Conservation (phyloP, 148 eudicot genomes). For the Beta vulgaris region DNA sequence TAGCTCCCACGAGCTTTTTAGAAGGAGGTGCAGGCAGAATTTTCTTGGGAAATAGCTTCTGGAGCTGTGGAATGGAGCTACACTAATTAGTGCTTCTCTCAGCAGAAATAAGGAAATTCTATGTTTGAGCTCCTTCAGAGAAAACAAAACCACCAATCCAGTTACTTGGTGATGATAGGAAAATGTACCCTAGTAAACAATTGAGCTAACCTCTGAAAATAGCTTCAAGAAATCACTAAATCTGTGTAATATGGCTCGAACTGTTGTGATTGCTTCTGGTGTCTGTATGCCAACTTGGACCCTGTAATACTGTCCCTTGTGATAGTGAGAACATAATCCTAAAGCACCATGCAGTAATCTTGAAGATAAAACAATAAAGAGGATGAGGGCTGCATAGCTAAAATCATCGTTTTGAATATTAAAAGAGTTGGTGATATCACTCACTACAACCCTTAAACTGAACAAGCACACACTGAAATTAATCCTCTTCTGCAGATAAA, state of each 20-base stretch:
- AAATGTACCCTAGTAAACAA: background rate
- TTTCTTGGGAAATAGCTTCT: conserved; percentile 60
- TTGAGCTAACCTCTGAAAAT: conserved; percentile 61
- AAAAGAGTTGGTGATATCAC: conserved; percentile 5
- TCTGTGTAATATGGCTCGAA: conserved; percentile 67
- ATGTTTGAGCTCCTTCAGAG: conserved; percentile 31
- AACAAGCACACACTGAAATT: background rate
- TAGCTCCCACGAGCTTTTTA: conserved; percentile 62
- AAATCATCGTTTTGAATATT: background rate
- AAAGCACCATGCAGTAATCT: background rate
- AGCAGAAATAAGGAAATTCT: background rate
- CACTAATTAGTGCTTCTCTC: background rate
- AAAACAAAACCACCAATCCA: background rate
- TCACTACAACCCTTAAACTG: background rate
- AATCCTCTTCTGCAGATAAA: background rate
- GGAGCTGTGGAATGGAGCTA: conserved; percentile 46
- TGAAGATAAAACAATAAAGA: background rate
- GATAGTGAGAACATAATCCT: conserved; percentile 37
- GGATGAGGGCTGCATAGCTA: background rate
- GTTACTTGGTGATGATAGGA: background rate
- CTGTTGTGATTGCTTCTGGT: conserved; percentile 76
- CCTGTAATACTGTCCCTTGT: conserved; percentile 77
- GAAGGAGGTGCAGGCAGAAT: conserved; percentile 75
- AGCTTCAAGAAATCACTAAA: conserved; percentile 87
- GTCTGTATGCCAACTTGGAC: conserved; percentile 90